A percentile compares a stretch with the other conserved stretches of the same genome.
These are phyloP conservation scores for Thermochaetoides thermophila DNA, from an alignment of 495 filamentous ascomycete genomes.

Conservation along the genomic window DNA sequence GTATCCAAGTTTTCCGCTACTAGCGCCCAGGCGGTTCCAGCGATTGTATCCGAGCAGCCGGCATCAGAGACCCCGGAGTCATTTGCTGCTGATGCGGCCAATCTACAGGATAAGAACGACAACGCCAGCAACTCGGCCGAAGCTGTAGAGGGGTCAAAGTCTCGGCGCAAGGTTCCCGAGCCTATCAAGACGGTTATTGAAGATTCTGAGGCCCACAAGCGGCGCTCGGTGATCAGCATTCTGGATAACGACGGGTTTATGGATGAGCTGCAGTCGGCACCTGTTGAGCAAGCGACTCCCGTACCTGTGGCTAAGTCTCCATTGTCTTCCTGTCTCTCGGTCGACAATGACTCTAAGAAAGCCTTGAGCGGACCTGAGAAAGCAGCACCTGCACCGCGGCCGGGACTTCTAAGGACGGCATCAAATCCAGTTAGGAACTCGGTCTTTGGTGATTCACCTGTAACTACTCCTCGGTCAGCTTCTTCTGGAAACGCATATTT, in stretches of 20 bases:
- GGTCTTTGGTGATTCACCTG: conserved; percentile 24
- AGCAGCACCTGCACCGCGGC: conserved; percentile 7
- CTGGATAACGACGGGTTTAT: conserved; percentile 78
- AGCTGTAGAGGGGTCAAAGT: conserved; percentile 1
- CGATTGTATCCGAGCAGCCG: conserved; percentile 3
- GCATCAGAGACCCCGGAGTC: conserved; percentile 2
- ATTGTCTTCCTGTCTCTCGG: conserved; percentile 48
- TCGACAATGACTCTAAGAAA: conserved; percentile 17
- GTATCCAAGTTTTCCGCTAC: conserved; percentile 36
- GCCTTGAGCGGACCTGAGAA: conserved; percentile 14
- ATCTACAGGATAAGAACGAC: too few relatives aligned
- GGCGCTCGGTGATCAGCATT: conserved; percentile 48
- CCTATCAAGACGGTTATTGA: conserved; percentile 38
- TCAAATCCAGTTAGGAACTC: conserved; percentile 34
- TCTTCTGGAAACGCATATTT: conserved; percentile 33
- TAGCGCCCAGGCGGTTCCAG: conserved; percentile 4
- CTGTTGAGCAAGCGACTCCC: conserved; percentile 68
- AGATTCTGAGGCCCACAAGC: conserved; percentile 27
- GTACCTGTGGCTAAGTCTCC: conserved; percentile 77
- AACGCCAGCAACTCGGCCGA: not conserved
- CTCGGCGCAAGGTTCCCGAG: conserved; percentile 34
- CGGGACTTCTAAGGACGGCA: conserved; percentile 23
- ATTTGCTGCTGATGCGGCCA: not conserved
- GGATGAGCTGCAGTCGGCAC: conserved; percentile 75
- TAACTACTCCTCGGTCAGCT: conserved; percentile 29